Evolutionary conservation across 495 filamentous ascomycete species (phyloP), one percentile per base, ranked within the genome.

Genomic region (Podospora bellae-mahoneyi): DNA sequence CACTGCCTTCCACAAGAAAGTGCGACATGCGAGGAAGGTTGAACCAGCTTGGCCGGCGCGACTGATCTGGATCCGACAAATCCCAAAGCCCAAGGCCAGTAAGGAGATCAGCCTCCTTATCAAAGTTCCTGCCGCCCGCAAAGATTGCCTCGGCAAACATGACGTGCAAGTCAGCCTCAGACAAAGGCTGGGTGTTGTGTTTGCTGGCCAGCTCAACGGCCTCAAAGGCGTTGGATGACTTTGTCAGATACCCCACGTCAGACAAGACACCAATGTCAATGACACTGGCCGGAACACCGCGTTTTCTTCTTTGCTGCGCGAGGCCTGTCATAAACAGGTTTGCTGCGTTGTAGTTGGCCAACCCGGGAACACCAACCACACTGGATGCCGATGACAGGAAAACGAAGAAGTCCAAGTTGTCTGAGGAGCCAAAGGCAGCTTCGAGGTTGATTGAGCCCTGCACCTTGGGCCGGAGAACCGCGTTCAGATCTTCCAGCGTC

Each of bases 401-500:
- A 28, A 88, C 71, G 73, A 88, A 88, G 75, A 89, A 89, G 62
- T 88, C 86, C 2, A 89, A 76, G n/a, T 16, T 16, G 27, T 63
- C 16, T 4, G 56, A 20, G 20, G 16, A 27, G 4, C 30, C 59
- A 61, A 30, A 61, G 5, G 30, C 16, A 26, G 16, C 16, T 30
- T 61, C 59, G 6, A 61, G 59, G 59, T 61, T 61, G 59, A 16
- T 13, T 6, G 23, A 28, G 3, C 59, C 59, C 13, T 61, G 23
- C 30, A 61, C 30, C 26, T 61, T 57, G 3, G 67, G 67, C 2
- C 56, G 15, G 6, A 72, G 70, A 3, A 63, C 62, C 3, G 28
- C 39, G 2, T 53, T 28, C 28, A 69, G 62, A 5, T 67, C 34
- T 4, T 67, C 64, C 1, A 28, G 16, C 1, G 64, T 5, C 70